These are phyloP conservation scores for Pseudisothecium myosuroides DNA, from an alignment of 225 moss, liverwort and hornwort species.

Conservation along the genomic window DNA sequence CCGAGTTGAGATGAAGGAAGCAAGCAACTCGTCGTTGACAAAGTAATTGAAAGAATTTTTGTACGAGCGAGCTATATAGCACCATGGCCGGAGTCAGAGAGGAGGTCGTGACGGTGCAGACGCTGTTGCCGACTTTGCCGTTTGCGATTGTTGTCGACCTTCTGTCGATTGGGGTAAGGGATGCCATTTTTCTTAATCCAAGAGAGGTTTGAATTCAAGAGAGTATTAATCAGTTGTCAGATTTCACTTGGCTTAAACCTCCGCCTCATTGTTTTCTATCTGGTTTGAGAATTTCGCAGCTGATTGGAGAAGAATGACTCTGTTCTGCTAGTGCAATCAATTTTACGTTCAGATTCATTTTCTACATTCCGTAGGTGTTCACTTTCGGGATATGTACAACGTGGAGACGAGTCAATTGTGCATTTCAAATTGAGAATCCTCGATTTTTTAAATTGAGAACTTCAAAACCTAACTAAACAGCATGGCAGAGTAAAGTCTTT, in stretches of 20 bases:
- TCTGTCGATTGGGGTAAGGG: slow-evolving; percentile 31
- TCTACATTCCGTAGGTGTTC: not conserved
- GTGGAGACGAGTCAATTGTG: not conserved
- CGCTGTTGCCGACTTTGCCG: slow-evolving; percentile 22
- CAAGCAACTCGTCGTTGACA: not conserved
- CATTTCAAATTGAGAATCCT: not conserved
- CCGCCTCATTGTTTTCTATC: not conserved
- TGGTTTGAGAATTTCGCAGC: not conserved
- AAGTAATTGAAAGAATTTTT: not conserved
- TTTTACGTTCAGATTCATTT: not conserved
- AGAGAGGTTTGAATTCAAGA: not conserved
- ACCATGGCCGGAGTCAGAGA: slow-evolving; percentile 9
- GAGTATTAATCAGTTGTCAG: not conserved
- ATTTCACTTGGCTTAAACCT: not conserved
- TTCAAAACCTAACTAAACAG: not conserved
- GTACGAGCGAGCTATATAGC: not conserved
- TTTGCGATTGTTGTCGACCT: slow-evolving; percentile 24
- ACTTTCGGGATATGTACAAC: not conserved
- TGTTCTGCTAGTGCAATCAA: not conserved
- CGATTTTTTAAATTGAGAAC: not conserved
- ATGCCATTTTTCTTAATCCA: not conserved
- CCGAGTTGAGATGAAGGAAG: not conserved
- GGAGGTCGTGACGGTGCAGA: not conserved
- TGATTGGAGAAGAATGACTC: not conserved
- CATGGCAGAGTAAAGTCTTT: not conserved